phyloP scores from a whole-genome alignment of 2,329 filamentous ascomycete genomes.

The Leptographium procerum region DNA sequence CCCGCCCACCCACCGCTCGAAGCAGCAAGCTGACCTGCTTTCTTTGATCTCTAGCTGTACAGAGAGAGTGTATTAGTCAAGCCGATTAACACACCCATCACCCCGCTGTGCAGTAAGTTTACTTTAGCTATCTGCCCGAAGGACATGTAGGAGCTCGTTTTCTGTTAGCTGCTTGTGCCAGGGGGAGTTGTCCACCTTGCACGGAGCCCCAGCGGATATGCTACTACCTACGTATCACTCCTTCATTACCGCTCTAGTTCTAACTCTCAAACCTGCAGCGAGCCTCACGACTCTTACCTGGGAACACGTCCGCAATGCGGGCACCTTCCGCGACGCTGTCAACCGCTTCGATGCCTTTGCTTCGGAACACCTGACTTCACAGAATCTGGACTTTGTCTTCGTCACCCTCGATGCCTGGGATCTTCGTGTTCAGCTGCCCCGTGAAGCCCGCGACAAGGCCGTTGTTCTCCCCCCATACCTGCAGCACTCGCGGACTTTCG shows the following conservation, averaged over 20 bases:
- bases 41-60: constrained; percentile 55
- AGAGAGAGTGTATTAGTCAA: constrained; percentile 96
- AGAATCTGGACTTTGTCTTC: constrained; percentile 95
- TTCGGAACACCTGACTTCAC: constrained; percentile 77
- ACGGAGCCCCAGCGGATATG: not conserved
- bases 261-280: constrained; percentile 38
- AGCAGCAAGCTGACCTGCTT: not conserved
- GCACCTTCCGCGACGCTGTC: constrained; percentile 93
- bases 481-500: constrained; percentile 95
- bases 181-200: not conserved
- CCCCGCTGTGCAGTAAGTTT: constrained; percentile 91
- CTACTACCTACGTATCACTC: not conserved
- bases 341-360: constrained; percentile 91
- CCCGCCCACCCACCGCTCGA: not conserved
- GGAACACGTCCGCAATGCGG: constrained; percentile 97
- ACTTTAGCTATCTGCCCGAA: not conserved
- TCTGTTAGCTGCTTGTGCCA: not conserved
- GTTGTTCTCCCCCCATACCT: constrained; percentile 93
- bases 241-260: not conserved
- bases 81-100: constrained; percentile 97
- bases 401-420: constrained; percentile 98
- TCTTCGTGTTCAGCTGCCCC: constrained; percentile 89
- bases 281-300: constrained; percentile 96
- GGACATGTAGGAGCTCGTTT: not conserved
- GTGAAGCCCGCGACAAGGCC: constrained; percentile 95